Evolutionary conservation across 169 alveolate species (phyloP).

Genomic region (Cardiosporidium cionae): DNA sequence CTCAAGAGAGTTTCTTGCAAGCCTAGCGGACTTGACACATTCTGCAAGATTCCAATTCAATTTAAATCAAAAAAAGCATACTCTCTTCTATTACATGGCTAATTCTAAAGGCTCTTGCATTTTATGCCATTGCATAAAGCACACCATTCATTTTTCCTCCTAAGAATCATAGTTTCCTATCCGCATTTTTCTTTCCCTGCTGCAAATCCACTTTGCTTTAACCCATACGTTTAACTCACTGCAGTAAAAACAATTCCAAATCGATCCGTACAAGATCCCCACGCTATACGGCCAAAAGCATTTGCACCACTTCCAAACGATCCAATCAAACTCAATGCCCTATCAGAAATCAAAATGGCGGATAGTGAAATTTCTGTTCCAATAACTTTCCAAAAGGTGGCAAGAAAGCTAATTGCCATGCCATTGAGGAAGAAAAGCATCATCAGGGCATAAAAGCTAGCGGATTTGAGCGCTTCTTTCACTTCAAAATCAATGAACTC

Average conservation of each 20-base stretch:
- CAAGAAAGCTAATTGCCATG: neutral
- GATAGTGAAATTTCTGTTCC: neutral
- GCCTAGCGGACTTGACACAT: no score
- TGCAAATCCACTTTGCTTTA: no score
- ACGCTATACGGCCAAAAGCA: constrained; percentile 4
- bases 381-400: constrained; percentile 14
- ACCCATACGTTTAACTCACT: neutral
- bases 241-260: neutral
- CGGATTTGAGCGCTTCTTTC: neutral
- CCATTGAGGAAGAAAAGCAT: constrained; percentile 8
- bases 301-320: constrained; percentile 10
- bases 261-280: constrained; percentile 8
- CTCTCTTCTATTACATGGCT: no score
- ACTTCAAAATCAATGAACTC: no score
- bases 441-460: constrained; percentile 6
- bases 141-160: no score
- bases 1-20: no score
- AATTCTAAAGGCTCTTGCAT: no score
- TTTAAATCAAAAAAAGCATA: no score
- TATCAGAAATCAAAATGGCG: neutral
- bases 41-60: no score
- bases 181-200: no score
- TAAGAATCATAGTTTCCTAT: no score
- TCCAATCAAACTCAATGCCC: constrained; percentile 7
- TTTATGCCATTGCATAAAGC: no score